A percentile compares a stretch with the other conserved stretches of the same genome.
Conservation (phyloP, 345 rosid genomes). For the Gynandropsis gynandra region DNA sequence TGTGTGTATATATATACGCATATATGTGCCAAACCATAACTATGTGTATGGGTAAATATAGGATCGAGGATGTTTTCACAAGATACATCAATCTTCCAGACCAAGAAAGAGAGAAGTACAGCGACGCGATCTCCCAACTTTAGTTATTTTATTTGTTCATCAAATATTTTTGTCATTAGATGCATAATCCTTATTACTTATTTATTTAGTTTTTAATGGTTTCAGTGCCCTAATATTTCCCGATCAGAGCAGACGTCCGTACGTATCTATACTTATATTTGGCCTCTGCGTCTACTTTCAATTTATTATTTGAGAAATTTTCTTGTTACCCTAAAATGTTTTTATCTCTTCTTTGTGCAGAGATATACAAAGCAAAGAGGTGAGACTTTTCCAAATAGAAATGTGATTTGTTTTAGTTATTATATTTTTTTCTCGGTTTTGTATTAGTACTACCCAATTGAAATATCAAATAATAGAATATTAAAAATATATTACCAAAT, state of each 20-base stretch:
- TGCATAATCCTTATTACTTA: neutral
- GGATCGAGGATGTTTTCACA: conserved; percentile 66
- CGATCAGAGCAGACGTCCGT: conserved; percentile 28
- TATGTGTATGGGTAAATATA: conserved; percentile 8
- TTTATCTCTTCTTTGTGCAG: conserved; percentile 25
- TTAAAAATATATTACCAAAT: too few relatives aligned
- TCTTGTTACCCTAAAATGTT: conserved; percentile 2
- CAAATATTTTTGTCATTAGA: neutral
- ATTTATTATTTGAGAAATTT: neutral
- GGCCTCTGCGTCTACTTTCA: too few relatives aligned
- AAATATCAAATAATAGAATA: too few relatives aligned
- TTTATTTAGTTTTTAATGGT: neutral
- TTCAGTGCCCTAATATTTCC: conserved; percentile 48
- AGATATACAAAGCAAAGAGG: conserved; percentile 52
- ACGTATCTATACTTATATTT: neutral
- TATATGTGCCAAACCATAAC: neutral
- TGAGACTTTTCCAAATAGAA: conserved; percentile 6
- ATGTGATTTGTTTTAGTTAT: too few relatives aligned
- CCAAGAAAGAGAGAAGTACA: conserved; percentile 69
- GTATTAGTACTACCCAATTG: too few relatives aligned
- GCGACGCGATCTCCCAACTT: neutral
- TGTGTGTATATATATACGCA: neutral
- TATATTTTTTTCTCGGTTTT: too few relatives aligned
- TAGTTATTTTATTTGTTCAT: neutral
- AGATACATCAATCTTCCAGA: conserved; percentile 54